Percentiles rank a stretch among this genome's conserved stretches.
Conservation (phyloP, 2,329 filamentous ascomycete species). For the Penicillium aurantiogriseum region DNA sequence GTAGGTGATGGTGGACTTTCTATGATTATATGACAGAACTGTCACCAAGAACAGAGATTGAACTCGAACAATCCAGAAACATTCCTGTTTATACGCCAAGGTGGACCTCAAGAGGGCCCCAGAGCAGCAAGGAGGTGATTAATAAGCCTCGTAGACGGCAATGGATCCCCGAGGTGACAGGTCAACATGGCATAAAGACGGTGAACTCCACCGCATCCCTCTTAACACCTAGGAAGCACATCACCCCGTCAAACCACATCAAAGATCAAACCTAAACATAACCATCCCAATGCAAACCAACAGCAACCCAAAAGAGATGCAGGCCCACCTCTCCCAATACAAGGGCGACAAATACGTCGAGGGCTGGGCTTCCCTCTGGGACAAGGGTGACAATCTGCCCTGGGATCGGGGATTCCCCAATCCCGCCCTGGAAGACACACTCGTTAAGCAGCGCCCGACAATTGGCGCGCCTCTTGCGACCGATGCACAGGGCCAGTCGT, state of each 20-base stretch:
- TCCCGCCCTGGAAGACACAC: conserved; percentile 57
- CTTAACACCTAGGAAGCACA: background rate
- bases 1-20: background rate
- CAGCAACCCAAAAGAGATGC: conserved; percentile 28
- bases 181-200: conserved; percentile 12
- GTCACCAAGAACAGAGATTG: background rate
- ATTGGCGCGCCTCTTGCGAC: conserved; percentile 37
- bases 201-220: conserved; percentile 1
- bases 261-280: conserved; percentile 8
- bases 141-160: conserved; percentile 16
- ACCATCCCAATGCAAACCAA: conserved; percentile 12
- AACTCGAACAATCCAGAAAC: background rate
- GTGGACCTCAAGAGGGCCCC: background rate
- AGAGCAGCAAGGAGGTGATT: conserved; percentile 23
- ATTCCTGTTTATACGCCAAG: background rate
- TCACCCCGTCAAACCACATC: background rate
- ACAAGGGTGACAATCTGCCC: conserved; percentile 51
- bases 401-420: conserved; percentile 62
- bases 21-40: background rate
- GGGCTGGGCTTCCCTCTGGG: conserved; percentile 59
- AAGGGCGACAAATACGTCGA: conserved; percentile 43
- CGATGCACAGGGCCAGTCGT: conserved; percentile 21
- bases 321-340: conserved; percentile 45
- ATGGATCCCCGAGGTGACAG: background rate
- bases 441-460: conserved; percentile 41